Evolutionary conservation across 2,329 filamentous ascomycete genomes (phyloP).

Genomic region (Colletotrichum cuscutae): DNA sequence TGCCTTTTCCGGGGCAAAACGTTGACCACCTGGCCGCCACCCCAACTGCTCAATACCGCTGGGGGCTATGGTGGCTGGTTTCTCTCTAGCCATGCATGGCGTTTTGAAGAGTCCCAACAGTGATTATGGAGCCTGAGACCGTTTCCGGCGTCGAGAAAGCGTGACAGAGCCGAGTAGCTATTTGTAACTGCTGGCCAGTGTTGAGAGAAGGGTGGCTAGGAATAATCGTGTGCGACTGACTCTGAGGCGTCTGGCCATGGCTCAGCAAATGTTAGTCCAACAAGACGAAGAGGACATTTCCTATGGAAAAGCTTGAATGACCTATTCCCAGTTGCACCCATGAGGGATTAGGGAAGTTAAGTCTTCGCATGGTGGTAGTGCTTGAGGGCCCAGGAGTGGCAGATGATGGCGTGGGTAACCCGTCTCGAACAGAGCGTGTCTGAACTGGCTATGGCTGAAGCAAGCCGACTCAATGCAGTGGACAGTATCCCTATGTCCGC

Average conservation of each 20-base stretch:
- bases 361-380: not conserved
- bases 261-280: not conserved
- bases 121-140: not conserved
- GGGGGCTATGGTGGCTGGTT: not conserved
- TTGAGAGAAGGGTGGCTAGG: not conserved
- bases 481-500: not conserved
- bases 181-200: not conserved
- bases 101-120: not conserved
- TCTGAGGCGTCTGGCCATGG: not conserved
- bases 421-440: constrained; percentile 10
- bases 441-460: not conserved
- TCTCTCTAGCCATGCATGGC: not conserved
- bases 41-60: not conserved
- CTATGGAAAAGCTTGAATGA: not conserved
- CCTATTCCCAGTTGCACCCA: not conserved
- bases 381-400: not conserved
- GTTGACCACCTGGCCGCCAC: not conserved
- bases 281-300: not conserved
- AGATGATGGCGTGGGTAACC: constrained; percentile 3
- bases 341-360: not conserved
- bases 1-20: not conserved
- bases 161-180: not conserved
- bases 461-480: not conserved
- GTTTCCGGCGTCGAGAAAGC: not conserved
- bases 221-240: not conserved